Evolutionary conservation across 768 basidiomycete species (phyloP), one percentile per base, ranked within the genome.

Genomic region (Boletus insuetus): DNA sequence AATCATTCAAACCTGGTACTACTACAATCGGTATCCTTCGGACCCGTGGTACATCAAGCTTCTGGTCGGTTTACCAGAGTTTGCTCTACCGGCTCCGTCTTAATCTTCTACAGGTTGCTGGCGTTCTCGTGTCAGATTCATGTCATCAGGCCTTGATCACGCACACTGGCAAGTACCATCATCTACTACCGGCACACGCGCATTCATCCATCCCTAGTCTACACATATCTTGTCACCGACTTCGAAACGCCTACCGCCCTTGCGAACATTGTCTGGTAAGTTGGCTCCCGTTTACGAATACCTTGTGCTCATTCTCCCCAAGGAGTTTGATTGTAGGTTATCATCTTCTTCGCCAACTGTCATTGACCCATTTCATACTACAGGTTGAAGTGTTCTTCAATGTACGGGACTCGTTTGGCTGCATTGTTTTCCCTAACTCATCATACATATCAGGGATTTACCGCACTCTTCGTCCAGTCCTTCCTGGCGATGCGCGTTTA

Each of bases 81-180:
- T 10, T 7, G 24, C 14, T 20, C 17, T 16, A 16, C 46, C 53
- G 5, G n/a, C 31, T 7, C 20, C 8, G 16, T 35, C 13, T 10
- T 19, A 38, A 68, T 17, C 13, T 19, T 32, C 34, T 11, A 14
- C 51, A 85, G 84, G 84, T 85, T 19, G 75, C 70, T 32, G 72
- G 71, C 11, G 81, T 82, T 10, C 76, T 84, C 66, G 0, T 75
- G 1, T 83, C 80, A 48, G 83, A 85, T 61, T 79, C 78, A 0
- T 63, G 80, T 3, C 83, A 86, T 55, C 84, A 85, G 60, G 74
- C 71, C 4, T 65, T 85, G 48, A 84, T 86, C 55, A 76, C 79
- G 1, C 82, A 85, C 56, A 75, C 79, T 3, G 73, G 84, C 78
- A 62, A 39, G 72, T 58, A 22, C 11, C 42, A n/a, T 34, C 14